Conservation (phyloP, 768 basidiomycete genomes). For the Pleurotus tuber-regium region DNA sequence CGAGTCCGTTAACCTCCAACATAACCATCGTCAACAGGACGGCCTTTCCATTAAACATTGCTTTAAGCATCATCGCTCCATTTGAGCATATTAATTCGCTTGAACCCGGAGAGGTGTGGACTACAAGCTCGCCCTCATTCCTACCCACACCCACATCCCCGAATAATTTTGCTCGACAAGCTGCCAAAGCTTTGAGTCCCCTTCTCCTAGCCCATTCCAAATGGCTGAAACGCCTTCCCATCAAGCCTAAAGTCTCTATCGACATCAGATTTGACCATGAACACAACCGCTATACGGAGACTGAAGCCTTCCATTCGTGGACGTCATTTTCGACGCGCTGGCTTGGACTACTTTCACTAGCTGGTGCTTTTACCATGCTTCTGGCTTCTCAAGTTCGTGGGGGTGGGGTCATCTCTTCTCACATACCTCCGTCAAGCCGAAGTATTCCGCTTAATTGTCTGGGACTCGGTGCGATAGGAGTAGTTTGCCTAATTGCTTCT, state of each 20-base stretch:
- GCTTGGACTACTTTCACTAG: conserved; percentile 2
- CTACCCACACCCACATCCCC: not conserved
- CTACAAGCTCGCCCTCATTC: conserved; percentile 6
- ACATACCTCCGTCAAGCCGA: not conserved
- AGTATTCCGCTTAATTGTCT: not conserved
- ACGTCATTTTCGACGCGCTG: conserved; percentile 3
- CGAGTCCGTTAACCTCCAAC: not conserved
- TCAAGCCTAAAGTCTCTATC: conserved; percentile 9
- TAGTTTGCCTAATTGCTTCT: not conserved
- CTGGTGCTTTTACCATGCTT: not conserved
- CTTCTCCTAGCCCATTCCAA: conserved; percentile 4
- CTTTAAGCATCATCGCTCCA: conserved; percentile 8
- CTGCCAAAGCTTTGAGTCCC: not conserved
- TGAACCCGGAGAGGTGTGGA: conserved; percentile 12
- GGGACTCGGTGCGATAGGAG: not conserved
- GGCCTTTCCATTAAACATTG: conserved; percentile 13
- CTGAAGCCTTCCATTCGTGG: conserved; percentile 4
- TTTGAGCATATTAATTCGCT: conserved; percentile 11
- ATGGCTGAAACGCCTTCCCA: conserved; percentile 4
- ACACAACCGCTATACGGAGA: conserved; percentile 8
- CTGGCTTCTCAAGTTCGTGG: not conserved
- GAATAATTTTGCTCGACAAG: not conserved
- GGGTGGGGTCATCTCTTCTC: not conserved
- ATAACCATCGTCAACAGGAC: conserved; percentile 11
- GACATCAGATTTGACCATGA: conserved; percentile 14